Evolutionary conservation across 2,329 filamentous ascomycete species (phyloP).

Genomic region (Escovopsis sp.): DNA sequence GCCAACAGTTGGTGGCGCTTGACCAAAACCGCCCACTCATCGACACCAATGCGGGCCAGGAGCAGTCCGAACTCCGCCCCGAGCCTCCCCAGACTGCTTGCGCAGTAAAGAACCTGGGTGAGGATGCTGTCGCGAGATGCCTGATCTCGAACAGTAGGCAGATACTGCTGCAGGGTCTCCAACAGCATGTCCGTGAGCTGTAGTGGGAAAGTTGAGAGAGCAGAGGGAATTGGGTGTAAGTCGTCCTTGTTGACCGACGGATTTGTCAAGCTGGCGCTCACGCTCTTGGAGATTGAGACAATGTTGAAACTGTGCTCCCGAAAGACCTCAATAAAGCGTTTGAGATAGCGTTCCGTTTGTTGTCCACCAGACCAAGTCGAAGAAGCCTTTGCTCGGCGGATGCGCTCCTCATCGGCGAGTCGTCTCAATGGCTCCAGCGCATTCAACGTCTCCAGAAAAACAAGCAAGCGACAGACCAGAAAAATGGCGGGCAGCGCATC

Average conservation of each 20-base stretch:
- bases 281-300: slow-evolving; percentile 83
- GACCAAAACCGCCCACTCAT: slow-evolving; percentile 80
- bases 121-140: slow-evolving; percentile 72
- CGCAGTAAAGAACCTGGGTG: slow-evolving; percentile 87
- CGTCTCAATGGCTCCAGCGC: slow-evolving; percentile 76
- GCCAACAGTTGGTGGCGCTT: slow-evolving; percentile 77
- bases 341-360: slow-evolving; percentile 87
- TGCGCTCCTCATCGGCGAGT: slow-evolving; percentile 73
- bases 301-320: slow-evolving; percentile 95
- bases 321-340: slow-evolving; percentile 93
- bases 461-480: slow-evolving; percentile 70
- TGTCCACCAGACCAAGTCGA: slow-evolving; percentile 55
- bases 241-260: slow-evolving; percentile 15
- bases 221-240: slow-evolving; percentile 53
- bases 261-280: slow-evolving; percentile 34
- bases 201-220: slow-evolving; percentile 70
- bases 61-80: slow-evolving; percentile 90
- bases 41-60: slow-evolving; percentile 43
- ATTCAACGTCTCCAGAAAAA: slow-evolving; percentile 62
- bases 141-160: slow-evolving; percentile 69
- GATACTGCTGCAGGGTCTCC: slow-evolving; percentile 58
- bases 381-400: slow-evolving; percentile 28
- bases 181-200: slow-evolving; percentile 71
- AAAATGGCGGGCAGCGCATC: slow-evolving; percentile 70
- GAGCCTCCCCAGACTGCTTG: slow-evolving; percentile 74